Evolutionary conservation across 805 yeast genomes (phyloP).

Genomic region (Candida rishiriensis): DNA sequence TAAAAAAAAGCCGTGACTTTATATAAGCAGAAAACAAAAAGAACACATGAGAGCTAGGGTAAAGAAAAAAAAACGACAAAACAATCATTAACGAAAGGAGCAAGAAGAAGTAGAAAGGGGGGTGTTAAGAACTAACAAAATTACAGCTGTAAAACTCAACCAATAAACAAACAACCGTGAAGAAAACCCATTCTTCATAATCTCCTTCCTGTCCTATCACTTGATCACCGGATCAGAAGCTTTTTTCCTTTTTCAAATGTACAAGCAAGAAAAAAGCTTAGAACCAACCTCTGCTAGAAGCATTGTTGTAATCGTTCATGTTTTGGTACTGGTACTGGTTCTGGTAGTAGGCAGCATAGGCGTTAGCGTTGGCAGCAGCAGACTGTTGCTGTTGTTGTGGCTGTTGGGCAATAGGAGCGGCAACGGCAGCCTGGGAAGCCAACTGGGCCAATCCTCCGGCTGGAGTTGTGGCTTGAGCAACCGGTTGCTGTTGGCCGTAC

Average conservation of each 20-base stretch:
- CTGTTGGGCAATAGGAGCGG: conserved; percentile 2
- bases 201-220: too few relatives aligned
- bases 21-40: background rate
- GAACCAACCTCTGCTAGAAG: conserved; percentile 24
- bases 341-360: conserved; percentile 21
- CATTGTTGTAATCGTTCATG: conserved; percentile 16
- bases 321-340: conserved; percentile 22
- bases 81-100: background rate
- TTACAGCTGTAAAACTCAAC: background rate
- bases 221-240: too few relatives aligned
- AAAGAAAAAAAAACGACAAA: background rate
- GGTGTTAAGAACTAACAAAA: background rate
- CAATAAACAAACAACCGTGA: background rate
- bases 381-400: conserved; percentile 10
- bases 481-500: conserved; percentile 15
- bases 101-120: background rate
- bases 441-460: too few relatives aligned
- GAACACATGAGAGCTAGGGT: background rate
- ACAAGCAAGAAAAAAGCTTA: conserved; percentile 1
- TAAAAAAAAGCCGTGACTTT: background rate
- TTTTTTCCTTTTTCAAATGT: too few relatives aligned
- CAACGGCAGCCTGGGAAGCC: too few relatives aligned
- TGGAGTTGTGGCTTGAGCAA: background rate
- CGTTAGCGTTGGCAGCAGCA: conserved; percentile 10
- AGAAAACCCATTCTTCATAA: background rate